These are phyloP conservation scores for Pezicula carpinea DNA, from an alignment of 2,329 filamentous ascomycete genomes.

Conservation along the genomic window DNA sequence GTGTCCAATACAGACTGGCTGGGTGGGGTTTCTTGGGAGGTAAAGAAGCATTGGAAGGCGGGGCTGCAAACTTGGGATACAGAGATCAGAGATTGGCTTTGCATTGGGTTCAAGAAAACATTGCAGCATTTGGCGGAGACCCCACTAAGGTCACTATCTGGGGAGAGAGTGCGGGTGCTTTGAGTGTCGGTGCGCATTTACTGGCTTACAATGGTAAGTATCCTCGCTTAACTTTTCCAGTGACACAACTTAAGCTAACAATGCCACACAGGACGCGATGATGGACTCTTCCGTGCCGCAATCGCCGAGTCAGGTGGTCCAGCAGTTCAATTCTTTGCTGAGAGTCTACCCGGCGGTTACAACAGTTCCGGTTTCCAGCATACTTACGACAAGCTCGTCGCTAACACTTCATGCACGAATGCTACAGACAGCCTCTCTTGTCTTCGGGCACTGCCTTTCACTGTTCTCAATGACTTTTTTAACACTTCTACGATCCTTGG, in stretches of 20 bases:
- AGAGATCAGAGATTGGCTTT: conserved; percentile 38
- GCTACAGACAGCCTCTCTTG: conserved; percentile 14
- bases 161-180: conserved; percentile 35
- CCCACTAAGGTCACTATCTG: conserved; percentile 38
- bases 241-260: neutral
- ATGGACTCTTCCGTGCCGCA: conserved; percentile 46
- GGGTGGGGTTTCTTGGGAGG: conserved; percentile 42
- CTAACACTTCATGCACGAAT: conserved; percentile 24
- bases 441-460: conserved; percentile 25
- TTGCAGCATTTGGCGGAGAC: conserved; percentile 39
- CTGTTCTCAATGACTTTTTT: conserved; percentile 22
- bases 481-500: conserved; percentile 13
- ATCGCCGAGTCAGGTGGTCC: conserved; percentile 40
- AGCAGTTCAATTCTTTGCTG: conserved; percentile 14
- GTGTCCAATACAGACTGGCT: conserved; percentile 40
- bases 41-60: conserved; percentile 31
- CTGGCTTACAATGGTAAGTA: conserved; percentile 49
- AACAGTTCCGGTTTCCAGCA: conserved; percentile 16
- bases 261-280: conserved; percentile 38
- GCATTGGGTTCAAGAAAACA: conserved; percentile 40
- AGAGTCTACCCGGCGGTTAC: neutral
- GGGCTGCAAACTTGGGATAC: conserved; percentile 41
- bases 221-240: neutral
- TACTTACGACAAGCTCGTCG: conserved; percentile 31
- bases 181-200: conserved; percentile 18